Evolutionary conservation across 2,329 filamentous ascomycete genomes (phyloP), one percentile per base, ranked within the genome.

Genomic region (Aspergillus melleus): DNA sequence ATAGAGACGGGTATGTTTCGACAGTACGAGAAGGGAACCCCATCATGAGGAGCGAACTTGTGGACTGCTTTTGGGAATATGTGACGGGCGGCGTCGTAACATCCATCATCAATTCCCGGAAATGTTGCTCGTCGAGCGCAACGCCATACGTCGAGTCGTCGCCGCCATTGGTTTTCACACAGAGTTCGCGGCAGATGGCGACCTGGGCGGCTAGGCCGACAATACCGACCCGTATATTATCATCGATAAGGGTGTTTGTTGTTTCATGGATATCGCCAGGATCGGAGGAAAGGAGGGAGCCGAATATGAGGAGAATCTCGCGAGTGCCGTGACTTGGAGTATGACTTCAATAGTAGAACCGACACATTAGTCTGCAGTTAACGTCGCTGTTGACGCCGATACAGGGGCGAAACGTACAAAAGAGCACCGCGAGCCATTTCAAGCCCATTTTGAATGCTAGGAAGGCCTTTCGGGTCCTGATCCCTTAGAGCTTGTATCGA

Each of bases 241-340:
- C 92, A 64, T 84, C 81, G 46, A 96, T 86, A 30, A 97, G 89
- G 39, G 85, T 85, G 53, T 83, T 81, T 71, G 98, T 92, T 0
- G 94, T 98, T 67, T 92, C 87, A 78, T 96, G 91, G 60, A 99
- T 97, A 74, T 99, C 95, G 61, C 93, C 92, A 0, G 95, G 95
- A 71, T 99, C 95, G 67, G 90, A 90, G 36, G 92, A 94, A 47
- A 96, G 84, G 6, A 99, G 84, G 11, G 94, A 94, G 44, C 95
- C 95, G 72, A 95, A 96, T 52, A 98, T 86, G 60, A 99, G 87
- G 39, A 99, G 87, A 8, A 97, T 88, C 76, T 99, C 95, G 64
- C 95, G 83, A 1, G 95, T 99, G 51, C 95, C 94, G 72, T 99
- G 95, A 19, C 89, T 90, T 1, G 95, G 95, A 1, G 94, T 90